A percentile compares a stretch with the other conserved stretches of the same genome.
These are phyloP conservation scores for Boletus smithii DNA, from an alignment of 1,284 basidiomycete genomes.

Conservation along the genomic window DNA sequence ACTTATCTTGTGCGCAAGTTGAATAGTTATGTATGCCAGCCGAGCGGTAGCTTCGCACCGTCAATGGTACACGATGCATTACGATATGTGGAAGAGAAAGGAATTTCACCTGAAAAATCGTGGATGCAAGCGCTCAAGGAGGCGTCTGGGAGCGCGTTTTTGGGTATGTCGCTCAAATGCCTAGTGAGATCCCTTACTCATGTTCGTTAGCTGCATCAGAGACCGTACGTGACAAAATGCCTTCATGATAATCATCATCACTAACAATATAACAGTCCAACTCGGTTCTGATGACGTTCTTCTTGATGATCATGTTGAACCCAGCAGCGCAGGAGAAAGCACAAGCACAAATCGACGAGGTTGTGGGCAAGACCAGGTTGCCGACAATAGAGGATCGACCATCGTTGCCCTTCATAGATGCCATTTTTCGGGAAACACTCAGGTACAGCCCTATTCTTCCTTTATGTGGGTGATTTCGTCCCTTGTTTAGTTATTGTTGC, in stretches of 20 bases:
- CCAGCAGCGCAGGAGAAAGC: constrained; percentile 4
- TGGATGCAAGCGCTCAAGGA: background rate
- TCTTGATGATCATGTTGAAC: constrained; percentile 8
- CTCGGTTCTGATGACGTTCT: background rate
- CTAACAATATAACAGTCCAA: background rate
- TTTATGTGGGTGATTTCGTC: background rate
- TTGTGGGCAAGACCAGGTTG: background rate
- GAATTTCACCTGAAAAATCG: background rate
- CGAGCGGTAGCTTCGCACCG: background rate
- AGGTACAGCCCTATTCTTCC: background rate
- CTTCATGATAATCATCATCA: background rate
- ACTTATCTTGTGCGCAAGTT: background rate
- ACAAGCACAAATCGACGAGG: constrained; percentile 8
- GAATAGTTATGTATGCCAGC: background rate
- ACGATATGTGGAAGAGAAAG: background rate
- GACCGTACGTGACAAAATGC: background rate
- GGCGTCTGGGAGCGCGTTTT: background rate
- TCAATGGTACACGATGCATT: background rate
- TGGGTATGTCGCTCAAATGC: background rate
- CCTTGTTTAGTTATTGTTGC: background rate
- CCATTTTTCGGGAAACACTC: background rate
- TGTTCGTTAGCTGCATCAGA: background rate
- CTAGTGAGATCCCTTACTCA: background rate
- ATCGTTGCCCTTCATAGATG: background rate
- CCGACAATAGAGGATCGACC: background rate